Conservation (phyloP, 2,329 filamentous ascomycete genomes). For the Colletotrichum sp. region DNA sequence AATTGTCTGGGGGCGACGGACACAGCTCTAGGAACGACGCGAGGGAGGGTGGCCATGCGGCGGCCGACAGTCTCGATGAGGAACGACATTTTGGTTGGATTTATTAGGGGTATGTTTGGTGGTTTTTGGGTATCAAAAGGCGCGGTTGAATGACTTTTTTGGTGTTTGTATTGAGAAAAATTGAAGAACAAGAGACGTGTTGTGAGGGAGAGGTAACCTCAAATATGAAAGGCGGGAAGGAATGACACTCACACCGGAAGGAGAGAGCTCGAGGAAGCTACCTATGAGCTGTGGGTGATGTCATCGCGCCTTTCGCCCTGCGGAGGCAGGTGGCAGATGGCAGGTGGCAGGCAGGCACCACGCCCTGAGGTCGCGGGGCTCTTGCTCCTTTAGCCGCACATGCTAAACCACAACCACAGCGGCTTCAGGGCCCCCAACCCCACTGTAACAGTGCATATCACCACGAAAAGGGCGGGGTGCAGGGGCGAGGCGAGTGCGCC, state of each 20-base stretch:
- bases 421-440: not conserved
- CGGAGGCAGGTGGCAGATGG: not conserved
- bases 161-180: not conserved
- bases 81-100: slow-evolving; percentile 53
- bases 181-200: rapidly evolving
- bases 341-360: not conserved
- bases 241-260: not conserved
- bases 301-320: not conserved
- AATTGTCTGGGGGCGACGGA: slow-evolving; percentile 53
- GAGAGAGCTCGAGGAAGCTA: not conserved
- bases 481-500: not conserved
- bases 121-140: not conserved
- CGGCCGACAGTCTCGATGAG: slow-evolving; percentile 52
- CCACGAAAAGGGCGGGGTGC: not conserved
- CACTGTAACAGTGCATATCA: not conserved
- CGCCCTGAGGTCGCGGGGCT: not conserved
- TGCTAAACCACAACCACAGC: not conserved
- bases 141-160: not conserved
- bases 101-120: not conserved
- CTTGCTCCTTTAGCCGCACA: not conserved
- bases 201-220: not conserved
- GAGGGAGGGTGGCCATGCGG: slow-evolving; percentile 38
- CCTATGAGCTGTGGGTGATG: slow-evolving; percentile 16
- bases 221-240: not conserved
- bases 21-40: slow-evolving; percentile 41